These are phyloP conservation scores for Penicillium decumbens DNA, from an alignment of 2,329 filamentous ascomycete genomes.

Conservation along the genomic window DNA sequence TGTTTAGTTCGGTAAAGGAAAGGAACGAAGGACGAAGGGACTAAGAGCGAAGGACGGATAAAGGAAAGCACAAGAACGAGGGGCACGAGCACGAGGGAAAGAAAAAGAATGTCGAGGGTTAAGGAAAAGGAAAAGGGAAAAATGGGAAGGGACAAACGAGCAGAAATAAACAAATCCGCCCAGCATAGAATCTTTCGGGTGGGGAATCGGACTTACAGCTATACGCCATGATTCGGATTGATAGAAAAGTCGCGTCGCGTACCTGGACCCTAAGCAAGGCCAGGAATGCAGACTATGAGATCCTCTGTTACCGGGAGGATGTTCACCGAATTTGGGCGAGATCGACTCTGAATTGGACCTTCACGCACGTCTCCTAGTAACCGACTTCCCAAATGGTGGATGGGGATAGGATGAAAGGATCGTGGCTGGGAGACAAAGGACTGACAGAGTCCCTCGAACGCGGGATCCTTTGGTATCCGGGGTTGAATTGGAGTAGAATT, in stretches of 20 bases:
- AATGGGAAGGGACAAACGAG: conserved; percentile 32
- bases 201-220: conserved; percentile 36
- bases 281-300: conserved; percentile 41
- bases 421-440: conserved; percentile 13
- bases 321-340: background rate
- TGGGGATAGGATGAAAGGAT: background rate
- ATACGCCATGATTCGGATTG: conserved; percentile 35
- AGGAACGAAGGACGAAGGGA: conserved; percentile 14
- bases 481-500: background rate
- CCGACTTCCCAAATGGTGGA: background rate
- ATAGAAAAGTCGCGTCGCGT: conserved; percentile 34
- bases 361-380: background rate
- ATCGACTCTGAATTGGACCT: background rate
- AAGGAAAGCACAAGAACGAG: conserved; percentile 15
- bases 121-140: conserved; percentile 3
- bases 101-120: conserved; percentile 27
- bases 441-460: conserved; percentile 10
- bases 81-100: conserved; percentile 12
- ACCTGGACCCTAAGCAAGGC: conserved; percentile 37
- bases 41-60: conserved; percentile 17
- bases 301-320: conserved; percentile 33
- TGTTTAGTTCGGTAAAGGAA: conserved; percentile 8
- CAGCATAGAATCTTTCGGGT: conserved; percentile 27
- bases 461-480: conserved; percentile 1
- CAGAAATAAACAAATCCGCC: conserved; percentile 40